Conservation (phyloP, 345 rosid species). For the Lepidium aucheri region DNA sequence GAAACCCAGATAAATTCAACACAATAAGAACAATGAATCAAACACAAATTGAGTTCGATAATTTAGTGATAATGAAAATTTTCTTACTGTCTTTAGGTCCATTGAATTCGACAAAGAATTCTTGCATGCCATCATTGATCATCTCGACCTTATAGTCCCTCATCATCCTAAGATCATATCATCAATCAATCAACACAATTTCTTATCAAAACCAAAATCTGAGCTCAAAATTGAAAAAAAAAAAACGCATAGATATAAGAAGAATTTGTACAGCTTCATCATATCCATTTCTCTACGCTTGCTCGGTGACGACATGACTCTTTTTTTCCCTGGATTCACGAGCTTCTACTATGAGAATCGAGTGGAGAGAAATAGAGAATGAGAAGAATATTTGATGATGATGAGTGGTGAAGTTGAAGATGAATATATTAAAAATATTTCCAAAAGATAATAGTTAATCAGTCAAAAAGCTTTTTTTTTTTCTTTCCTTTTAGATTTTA, state of each 20-base stretch:
- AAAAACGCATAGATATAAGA: too few relatives aligned
- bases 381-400: neutral
- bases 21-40: neutral
- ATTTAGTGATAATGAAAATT: neutral
- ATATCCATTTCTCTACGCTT: slow-evolving; percentile 98
- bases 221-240: neutral
- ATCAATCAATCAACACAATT: too few relatives aligned
- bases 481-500: too few relatives aligned
- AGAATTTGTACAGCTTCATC: slow-evolving; percentile 92
- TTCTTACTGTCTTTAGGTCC: slow-evolving; percentile 90
- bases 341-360: slow-evolving; percentile 1
- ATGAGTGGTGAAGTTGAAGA: too few relatives aligned
- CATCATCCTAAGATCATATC: slow-evolving; percentile 67
- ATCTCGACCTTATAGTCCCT: slow-evolving; percentile 97
- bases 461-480: too few relatives aligned
- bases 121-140: slow-evolving; percentile 96
- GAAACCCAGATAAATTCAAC: neutral
- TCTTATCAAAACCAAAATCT: neutral
- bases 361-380: neutral
- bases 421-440: too few relatives aligned
- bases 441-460: too few relatives aligned
- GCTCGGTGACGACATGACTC: slow-evolving; percentile 92
- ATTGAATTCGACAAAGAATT: slow-evolving; percentile 86
- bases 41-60: neutral
- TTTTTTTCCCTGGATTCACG: neutral